Base-by-base conservation (phyloP, 495 filamentous ascomycete species). In the Penicillium flavigenum region DNA sequence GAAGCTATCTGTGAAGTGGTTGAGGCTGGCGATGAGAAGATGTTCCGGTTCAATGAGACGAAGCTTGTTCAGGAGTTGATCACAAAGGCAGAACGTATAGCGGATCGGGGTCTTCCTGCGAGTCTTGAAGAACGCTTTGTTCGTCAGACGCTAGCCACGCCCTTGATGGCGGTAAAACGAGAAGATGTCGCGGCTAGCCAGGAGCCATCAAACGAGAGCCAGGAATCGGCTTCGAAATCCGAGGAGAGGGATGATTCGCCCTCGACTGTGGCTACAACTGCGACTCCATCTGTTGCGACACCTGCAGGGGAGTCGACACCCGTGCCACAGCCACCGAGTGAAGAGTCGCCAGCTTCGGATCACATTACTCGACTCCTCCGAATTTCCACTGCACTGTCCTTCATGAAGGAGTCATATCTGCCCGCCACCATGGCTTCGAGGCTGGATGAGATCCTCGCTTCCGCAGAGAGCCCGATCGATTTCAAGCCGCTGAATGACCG, bases 81-180 rank as follows among this genome's bases (percentile, higher is more conserved):
- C 19, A 59, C 63, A 16, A 98, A 96, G 67, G 92, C 91, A 17
- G 76, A 81, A 51, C 79, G 75, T 0, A 90, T 96, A 82, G 78
- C 79, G 19, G 70, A 76, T 7, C 75, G 74, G 1, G 84, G 84
- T 0, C 70, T 97, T 31, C 92, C 94, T 10, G 71, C 73, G 41
- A 96, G 88, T 62, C 80, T 98, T 79, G 95, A 97, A 68, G 87
- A 96, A 41, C 85, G 83, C 27, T 94, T 96, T 63, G 82, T 99
- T 12, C 77, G 73, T 19, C 86, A 87, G 60, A 80, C 83, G n/a
- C 72, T 98, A 26, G 87, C 90, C 52, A 81, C 82, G 45, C 94
- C 94, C 0, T 71, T 92, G 20, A 74, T 88, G 63, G 81, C 79
- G 6, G 71, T 87, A n/a, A 83, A 79, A 63, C 72, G 79, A 42